A percentile compares a stretch with the other conserved stretches of the same genome.
phyloP scores from a whole-genome alignment of 495 filamentous ascomycete species.

The Hypomontagnella monticulosa region DNA sequence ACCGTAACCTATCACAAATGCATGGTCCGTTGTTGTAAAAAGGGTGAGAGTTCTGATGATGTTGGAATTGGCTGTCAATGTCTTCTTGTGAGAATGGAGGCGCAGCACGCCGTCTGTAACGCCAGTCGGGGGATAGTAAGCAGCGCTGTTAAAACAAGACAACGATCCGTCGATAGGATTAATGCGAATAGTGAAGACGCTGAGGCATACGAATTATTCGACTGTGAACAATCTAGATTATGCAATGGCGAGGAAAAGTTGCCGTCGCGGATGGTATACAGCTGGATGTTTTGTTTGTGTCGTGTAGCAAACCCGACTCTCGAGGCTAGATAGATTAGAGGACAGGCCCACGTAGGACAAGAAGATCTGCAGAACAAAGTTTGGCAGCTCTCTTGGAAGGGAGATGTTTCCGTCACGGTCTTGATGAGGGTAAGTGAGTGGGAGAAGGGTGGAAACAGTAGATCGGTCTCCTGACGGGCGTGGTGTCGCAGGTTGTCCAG shows the following conservation, averaged over 20 bases:
- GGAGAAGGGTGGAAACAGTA: slow-evolving; percentile 36
- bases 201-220: neutral
- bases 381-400: slow-evolving; percentile 26
- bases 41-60: slow-evolving; percentile 7
- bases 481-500: slow-evolving; percentile 42
- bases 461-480: slow-evolving; percentile 39
- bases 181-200: slow-evolving; percentile 1
- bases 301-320: slow-evolving; percentile 21
- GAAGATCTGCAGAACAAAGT: slow-evolving; percentile 47
- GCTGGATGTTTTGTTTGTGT: slow-evolving; percentile 6
- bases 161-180: slow-evolving; percentile 14
- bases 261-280: neutral
- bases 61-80: slow-evolving; percentile 14
- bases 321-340: slow-evolving; percentile 10
- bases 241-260: slow-evolving; percentile 20
- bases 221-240: slow-evolving; percentile 8
- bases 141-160: slow-evolving; percentile 16
- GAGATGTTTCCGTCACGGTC: slow-evolving; percentile 37
- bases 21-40: slow-evolving; percentile 31
- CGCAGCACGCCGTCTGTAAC: slow-evolving; percentile 33
- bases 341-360: slow-evolving; percentile 34
- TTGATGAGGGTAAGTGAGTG: slow-evolving; percentile 16
- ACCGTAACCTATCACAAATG: slow-evolving; percentile 24
- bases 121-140: slow-evolving; percentile 18
- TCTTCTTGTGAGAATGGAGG: slow-evolving; percentile 21